phyloP scores from a whole-genome alignment of 2,329 filamentous ascomycete genomes.

The Chrysosporium queenslandicum region DNA sequence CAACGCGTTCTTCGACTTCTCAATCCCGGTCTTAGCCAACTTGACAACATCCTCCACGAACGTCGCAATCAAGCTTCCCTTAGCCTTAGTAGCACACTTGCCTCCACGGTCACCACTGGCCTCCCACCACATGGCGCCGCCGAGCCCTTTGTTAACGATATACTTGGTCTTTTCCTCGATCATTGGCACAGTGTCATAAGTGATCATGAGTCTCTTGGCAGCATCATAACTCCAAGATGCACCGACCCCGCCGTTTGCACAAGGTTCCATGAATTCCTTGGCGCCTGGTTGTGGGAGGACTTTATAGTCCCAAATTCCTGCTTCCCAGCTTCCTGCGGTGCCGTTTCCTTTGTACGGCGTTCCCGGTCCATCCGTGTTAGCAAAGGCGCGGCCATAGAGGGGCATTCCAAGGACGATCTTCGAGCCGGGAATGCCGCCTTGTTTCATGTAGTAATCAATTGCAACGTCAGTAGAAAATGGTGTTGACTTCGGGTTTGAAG shows the following conservation, averaged over 20 bases:
- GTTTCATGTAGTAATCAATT: conserved; percentile 57
- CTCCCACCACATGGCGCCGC: conserved; percentile 97
- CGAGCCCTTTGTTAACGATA: conserved; percentile 55
- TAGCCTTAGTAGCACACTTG: conserved; percentile 26
- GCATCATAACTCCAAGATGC: conserved; percentile 72
- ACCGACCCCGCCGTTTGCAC: conserved; percentile 36
- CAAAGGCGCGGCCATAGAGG: conserved; percentile 82
- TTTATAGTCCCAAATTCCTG: conserved; percentile 82
- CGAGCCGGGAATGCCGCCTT: conserved; percentile 48
- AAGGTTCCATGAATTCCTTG: conserved; percentile 51
- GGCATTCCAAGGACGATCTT: conserved; percentile 94
- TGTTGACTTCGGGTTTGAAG: conserved; percentile 53
- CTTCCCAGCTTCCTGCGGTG: conserved; percentile 66
- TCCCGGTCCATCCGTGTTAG: conserved; percentile 67
- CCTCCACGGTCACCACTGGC: conserved; percentile 65
- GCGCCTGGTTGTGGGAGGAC: conserved; percentile 61
- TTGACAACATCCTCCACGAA: conserved; percentile 29
- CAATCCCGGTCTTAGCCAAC: conserved; percentile 27
- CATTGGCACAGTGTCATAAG: conserved; percentile 55
- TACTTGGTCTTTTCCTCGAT: conserved; percentile 61
- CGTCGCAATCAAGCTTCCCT: conserved; percentile 57
- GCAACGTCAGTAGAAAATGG: conserved; percentile 68
- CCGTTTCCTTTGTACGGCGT: conserved; percentile 62
- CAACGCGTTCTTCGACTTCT: conserved; percentile 30
- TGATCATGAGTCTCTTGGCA: conserved; percentile 56